Evolutionary conservation across 495 filamentous ascomycete species (phyloP).

Genomic region (Podospora didyma): DNA sequence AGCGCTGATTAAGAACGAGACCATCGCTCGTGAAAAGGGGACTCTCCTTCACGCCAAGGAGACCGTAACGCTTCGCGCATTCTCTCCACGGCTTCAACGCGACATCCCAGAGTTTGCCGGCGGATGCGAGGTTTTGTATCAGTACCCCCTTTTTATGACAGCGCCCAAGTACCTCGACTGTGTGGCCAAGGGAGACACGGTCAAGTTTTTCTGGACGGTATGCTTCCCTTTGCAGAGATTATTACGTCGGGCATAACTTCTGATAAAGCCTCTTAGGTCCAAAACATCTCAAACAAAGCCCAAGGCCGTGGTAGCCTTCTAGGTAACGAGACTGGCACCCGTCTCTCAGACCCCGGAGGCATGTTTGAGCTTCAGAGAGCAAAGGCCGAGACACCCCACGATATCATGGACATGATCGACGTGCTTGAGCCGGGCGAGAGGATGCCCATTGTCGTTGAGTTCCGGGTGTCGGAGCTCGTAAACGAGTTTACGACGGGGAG

Average conservation of each 20-base stretch:
- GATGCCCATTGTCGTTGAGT: constrained; percentile 16
- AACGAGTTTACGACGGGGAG: constrained; percentile 15
- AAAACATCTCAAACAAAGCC: constrained; percentile 22
- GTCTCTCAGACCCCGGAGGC: constrained; percentile 13
- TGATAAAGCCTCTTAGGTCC: constrained; percentile 5
- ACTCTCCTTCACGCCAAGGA: constrained; percentile 15
- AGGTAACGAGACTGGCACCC: constrained; percentile 9
- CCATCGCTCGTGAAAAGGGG: constrained; percentile 2
- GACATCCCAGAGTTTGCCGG: constrained; percentile 21
- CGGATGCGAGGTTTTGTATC: constrained; percentile 6
- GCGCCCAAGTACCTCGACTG: constrained; percentile 24
- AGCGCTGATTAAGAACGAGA: constrained; percentile 23
- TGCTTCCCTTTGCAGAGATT: neutral
- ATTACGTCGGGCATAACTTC: no score
- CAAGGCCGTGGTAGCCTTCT: constrained; percentile 11
- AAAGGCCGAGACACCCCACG: constrained; percentile 11
- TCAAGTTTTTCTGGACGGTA: constrained; percentile 21
- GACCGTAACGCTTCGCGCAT: constrained; percentile 17
- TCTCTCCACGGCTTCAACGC: constrained; percentile 15
- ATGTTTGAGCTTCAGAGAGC: constrained; percentile 17
- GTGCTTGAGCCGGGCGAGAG: constrained; percentile 17
- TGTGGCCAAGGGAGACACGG: constrained; percentile 19
- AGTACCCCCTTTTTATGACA: constrained; percentile 19
- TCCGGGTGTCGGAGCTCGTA: constrained; percentile 13
- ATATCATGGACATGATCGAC: constrained; percentile 16